phyloP scores from a whole-genome alignment of 2,329 filamentous ascomycete genomes.

The Botrytis medusae region DNA sequence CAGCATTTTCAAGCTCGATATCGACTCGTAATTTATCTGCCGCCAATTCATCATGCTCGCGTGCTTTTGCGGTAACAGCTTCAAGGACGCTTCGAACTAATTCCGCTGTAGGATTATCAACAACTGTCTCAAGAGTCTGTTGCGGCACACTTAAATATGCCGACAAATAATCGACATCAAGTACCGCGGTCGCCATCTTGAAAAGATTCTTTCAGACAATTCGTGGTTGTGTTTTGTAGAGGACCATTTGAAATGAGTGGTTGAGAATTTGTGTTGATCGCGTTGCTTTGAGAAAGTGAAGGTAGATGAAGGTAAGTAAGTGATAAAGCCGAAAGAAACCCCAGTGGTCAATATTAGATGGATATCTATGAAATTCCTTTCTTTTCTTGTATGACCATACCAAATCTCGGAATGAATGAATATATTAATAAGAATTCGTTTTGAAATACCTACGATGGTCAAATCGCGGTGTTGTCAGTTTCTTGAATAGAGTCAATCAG shows the following conservation, averaged over 20 bases:
- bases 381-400: not conserved
- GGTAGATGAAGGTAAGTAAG: not conserved
- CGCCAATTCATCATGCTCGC: conserved; percentile 77
- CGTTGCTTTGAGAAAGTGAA: conserved; percentile 18
- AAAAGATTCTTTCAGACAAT: conserved; percentile 19
- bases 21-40: conserved; percentile 86
- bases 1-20: conserved; percentile 89
- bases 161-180: conserved; percentile 73
- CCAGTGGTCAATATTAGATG: not conserved
- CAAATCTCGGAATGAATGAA: not conserved
- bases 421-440: not conserved
- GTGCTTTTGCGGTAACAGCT: conserved; percentile 74
- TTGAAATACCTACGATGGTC: conserved; percentile 18
- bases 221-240: conserved; percentile 13
- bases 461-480: conserved; percentile 20
- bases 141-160: conserved; percentile 69
- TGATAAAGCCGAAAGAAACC: not conserved
- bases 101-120: conserved; percentile 71
- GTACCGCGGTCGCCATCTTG: conserved; percentile 58
- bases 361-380: not conserved
- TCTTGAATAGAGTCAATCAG: conserved; percentile 19
- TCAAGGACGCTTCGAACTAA: conserved; percentile 74
- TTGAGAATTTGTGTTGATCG: conserved; percentile 12
- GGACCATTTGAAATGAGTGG: conserved; percentile 16
- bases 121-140: conserved; percentile 58